These are phyloP conservation scores for Amylocystis lapponica DNA, from an alignment of 768 basidiomycete species.

Conservation along the genomic window DNA sequence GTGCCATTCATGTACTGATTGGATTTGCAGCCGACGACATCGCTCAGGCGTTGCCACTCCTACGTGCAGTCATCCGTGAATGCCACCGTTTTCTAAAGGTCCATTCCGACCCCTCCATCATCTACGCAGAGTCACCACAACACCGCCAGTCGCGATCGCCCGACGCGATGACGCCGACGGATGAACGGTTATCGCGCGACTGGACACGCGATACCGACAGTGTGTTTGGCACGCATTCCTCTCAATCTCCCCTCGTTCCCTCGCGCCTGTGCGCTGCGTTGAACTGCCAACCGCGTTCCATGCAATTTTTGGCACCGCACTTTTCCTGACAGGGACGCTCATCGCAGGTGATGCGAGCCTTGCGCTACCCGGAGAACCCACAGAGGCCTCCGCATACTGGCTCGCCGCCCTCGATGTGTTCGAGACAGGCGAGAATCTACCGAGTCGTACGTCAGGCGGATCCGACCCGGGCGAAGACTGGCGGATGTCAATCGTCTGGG, in stretches of 20 bases:
- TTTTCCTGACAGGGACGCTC: constrained; percentile 60
- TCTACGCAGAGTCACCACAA: constrained; percentile 31
- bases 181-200: too few relatives aligned
- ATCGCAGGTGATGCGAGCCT: constrained; percentile 47
- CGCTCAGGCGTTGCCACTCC: constrained; percentile 43
- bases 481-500: constrained; percentile 65
- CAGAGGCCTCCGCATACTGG: constrained; percentile 49
- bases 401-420: constrained; percentile 67
- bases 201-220: constrained; percentile 17
- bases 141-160: constrained; percentile 12
- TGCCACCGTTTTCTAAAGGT: constrained; percentile 55
- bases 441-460: constrained; percentile 29
- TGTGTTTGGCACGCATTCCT: background rate
- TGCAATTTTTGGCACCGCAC: constrained; percentile 54
- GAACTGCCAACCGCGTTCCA: constrained; percentile 65
- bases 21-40: constrained; percentile 34
- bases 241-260: background rate
- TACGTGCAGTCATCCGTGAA: constrained; percentile 62
- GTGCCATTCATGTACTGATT: background rate
- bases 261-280: background rate
- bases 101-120: constrained; percentile 51
- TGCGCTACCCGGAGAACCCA: constrained; percentile 51
- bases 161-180: constrained; percentile 19
- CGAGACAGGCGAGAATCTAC: constrained; percentile 60
- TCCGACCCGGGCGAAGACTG: constrained; percentile 45